Evolutionary conservation across 2,329 filamentous ascomycete genomes (phyloP), one percentile per base, ranked within the genome.

Genomic region (Botryotinia calthae): DNA sequence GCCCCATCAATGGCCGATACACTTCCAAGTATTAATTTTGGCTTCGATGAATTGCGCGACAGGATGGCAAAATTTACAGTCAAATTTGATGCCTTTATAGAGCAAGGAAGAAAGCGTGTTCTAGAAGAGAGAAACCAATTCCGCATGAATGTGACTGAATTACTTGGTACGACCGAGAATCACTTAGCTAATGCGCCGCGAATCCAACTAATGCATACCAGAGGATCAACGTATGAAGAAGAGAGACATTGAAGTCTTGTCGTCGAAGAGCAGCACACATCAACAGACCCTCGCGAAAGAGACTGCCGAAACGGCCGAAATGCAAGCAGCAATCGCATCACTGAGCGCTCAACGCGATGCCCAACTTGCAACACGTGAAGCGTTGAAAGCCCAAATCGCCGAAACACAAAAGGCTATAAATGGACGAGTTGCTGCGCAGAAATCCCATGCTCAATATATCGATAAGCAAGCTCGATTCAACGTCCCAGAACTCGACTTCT

Each of bases 61-160:
- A 93, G 94, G 83, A 98, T 99, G 96, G 88, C 91, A 71, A 93
- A 93, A 76, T 99, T 99, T 82, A 98, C 93, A 0, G 87, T 89
- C 14, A 92, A 90, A 78, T 99, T 99, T 79, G 96, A 99, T 81
- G 90, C 91, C 0, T 98, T 98, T 78, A 98, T 99, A 76, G 95
- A 97, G 80, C 90, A 93, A 76, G 94, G 95, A 0, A 88, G 95
- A 67, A 97, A 97, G 82, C 89, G 93, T 70, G 93, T 98, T 0
- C 82, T 98, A 12, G 94, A 98, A 79, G 95, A 98, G 85, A 90
- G 94, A 80, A 98, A 98, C 80, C 91, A 97, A 75, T 99, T 98
- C 81, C 92, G 93, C 76, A 92, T 96, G 85, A 97, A 93, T 79
- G 85, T 98, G 37, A 92, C 94, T 63, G 96, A 98, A 82, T 84